A percentile compares a stretch with the other conserved stretches of the same genome.
These are phyloP conservation scores for Pseudogymnoascus sp. DNA, from an alignment of 2,329 filamentous ascomycete genomes.

Conservation along the genomic window DNA sequence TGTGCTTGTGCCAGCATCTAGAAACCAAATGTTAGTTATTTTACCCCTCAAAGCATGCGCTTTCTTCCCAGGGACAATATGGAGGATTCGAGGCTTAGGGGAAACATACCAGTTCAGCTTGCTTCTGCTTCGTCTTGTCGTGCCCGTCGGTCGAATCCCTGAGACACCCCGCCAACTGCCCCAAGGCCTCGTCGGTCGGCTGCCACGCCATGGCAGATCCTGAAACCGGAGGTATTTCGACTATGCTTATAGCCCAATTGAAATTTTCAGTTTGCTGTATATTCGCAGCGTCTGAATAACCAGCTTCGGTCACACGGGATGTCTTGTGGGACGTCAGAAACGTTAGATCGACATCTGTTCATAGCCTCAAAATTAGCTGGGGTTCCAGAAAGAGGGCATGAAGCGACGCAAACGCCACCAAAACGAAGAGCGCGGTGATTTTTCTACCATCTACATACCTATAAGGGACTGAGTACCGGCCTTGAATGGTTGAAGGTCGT, in stretches of 20 bases:
- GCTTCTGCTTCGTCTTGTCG: conserved; percentile 71
- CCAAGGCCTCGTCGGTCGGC: conserved; percentile 76
- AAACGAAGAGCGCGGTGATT: background rate
- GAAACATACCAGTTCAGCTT: conserved; percentile 53
- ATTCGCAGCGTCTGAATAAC: conserved; percentile 15
- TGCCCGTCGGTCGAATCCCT: conserved; percentile 85
- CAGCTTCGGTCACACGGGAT: conserved; percentile 24
- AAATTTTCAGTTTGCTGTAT: conserved; percentile 4
- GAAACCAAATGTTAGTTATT: conserved; percentile 9
- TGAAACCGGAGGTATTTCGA: conserved; percentile 7
- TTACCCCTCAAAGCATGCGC: background rate
- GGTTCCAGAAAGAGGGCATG: background rate
- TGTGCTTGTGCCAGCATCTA: conserved; percentile 93
- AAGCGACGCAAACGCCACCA: conserved; percentile 1
- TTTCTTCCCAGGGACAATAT: background rate
- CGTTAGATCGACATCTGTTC: conserved; percentile 21
- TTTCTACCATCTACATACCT: conserved; percentile 7
- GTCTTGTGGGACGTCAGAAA: conserved; percentile 25
- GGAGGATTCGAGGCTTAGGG: conserved; percentile 16
- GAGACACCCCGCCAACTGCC: conserved; percentile 80
- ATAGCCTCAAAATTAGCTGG: conserved; percentile 9
- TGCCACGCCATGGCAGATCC: conserved; percentile 72
- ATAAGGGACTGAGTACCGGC: conserved; percentile 6
- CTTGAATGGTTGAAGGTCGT: conserved; percentile 6
- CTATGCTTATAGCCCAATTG: background rate